Evolutionary conservation across 805 yeast species (phyloP), one percentile per base, ranked within the genome.

Genomic region (Scheffersomyces ergatensis): DNA sequence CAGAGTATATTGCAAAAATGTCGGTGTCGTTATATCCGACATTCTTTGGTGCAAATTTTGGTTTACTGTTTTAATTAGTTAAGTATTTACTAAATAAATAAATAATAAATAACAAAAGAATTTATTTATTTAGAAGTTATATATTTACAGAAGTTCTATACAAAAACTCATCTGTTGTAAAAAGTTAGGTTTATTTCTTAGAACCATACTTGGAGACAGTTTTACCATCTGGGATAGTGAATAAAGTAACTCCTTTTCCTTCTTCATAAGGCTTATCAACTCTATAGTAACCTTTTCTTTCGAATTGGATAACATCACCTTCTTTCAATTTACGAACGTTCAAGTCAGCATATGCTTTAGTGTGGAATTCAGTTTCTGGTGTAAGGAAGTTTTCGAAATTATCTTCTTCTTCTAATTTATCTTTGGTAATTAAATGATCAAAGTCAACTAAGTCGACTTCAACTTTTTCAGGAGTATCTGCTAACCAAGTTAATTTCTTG

Each of bases 221-320:
- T 70, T 90, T 92, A 62, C 98, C 98, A 64, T 92, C 98, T 47
- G 98, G 98, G 54, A 92, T 89, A 50, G 96, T 84, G 71, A 85
- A 92, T 75, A 92, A 85, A 37, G 85, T 83, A 47, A 80, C 83
- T 47, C 80, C 79, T 53, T 79, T 71, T 43, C 82, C 85, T 44
- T 76, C 79, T 25, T 69, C 63, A 46, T 74, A 74, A 25, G 76
- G 59, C 50, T 44, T 65, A 57, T 92, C 98, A 46, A 90, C 74
- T 62, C 93, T 80, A 80, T 70, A 92, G 76, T 89, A 92, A 55
- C 98, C 98, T 74, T 92, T 92, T 76, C 98, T 86, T 72, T 92
- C 98, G 52, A 92, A 89, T 72, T 92, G 98, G 53, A 92, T 81
- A 43, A 90, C 74, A 51, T 88, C 96, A 50, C 95, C 96, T 51